Evolutionary conservation across 257 asterid genomes (phyloP).

Genomic region (Eucommia ulmoides): DNA sequence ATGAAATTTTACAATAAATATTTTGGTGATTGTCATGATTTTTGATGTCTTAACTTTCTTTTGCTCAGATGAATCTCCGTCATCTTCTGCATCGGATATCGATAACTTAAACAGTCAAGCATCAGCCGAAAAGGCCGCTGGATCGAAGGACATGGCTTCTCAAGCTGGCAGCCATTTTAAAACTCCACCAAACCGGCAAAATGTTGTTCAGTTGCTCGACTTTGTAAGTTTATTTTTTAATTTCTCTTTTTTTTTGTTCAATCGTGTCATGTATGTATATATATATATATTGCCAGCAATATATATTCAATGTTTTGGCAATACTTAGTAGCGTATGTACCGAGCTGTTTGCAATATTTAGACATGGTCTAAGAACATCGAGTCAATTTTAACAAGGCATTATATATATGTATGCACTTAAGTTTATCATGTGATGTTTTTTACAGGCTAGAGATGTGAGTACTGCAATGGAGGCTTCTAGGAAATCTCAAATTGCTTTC

Average conservation of each 20-base stretch:
- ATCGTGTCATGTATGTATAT: too few relatives aligned
- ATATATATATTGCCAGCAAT: too few relatives aligned
- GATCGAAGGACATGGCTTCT: constrained; percentile 47
- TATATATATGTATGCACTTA: too few relatives aligned
- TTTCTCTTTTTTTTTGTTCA: too few relatives aligned
- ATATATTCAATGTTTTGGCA: too few relatives aligned
- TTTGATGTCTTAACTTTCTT: constrained; percentile 15
- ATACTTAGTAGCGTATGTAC: too few relatives aligned
- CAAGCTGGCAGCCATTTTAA: constrained; percentile 42
- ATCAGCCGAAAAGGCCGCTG: constrained; percentile 39
- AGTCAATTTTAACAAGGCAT: too few relatives aligned
- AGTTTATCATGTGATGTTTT: neutral
- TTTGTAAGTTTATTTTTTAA: constrained; percentile 54
- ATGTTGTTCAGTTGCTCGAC: constrained; percentile 62
- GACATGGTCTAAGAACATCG: too few relatives aligned
- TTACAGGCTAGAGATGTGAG: constrained; percentile 56
- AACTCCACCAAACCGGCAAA: constrained; percentile 49
- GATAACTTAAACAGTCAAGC: constrained; percentile 74
- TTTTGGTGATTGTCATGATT: neutral
- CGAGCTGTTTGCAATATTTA: too few relatives aligned
- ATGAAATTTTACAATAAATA: too few relatives aligned
- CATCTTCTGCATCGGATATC: constrained; percentile 89
- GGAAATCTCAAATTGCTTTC: constrained; percentile 45
- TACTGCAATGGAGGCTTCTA: constrained; percentile 88
- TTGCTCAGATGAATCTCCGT: constrained; percentile 79